Base-by-base conservation (phyloP, 352 stramenopile genomes). In the Phytophthora niederhauseri region DNA sequence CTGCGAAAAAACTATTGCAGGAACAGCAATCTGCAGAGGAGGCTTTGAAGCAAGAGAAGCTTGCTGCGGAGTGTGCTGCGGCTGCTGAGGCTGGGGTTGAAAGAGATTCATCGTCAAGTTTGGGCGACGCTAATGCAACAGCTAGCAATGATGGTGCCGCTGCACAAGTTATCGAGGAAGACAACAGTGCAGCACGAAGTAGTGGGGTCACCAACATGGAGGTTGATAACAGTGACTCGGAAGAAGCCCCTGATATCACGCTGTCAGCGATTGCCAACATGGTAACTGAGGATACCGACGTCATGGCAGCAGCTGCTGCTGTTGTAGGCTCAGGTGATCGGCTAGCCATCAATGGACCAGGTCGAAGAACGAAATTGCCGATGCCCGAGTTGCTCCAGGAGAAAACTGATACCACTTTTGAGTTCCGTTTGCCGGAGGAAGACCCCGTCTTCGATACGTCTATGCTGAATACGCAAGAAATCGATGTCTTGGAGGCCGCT, bases 221-320 rank as follows among this genome's bases (percentile, higher is more conserved):
- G 43, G 76, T 95, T 14, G 87, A 95, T 56, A 90, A 87, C 56
- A 95, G 87, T 60, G 87, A 95, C 45, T 84, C 78, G 6, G 87
- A 95, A 51, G 87, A 94, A 12, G 77, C 84, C 43, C 73, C 85
- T 0, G 86, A 91, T 66, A 89, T 96, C 51, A 93, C 85, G 17
- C 70, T 94, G 11, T 93, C 85, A 6, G 85, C 85, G 15, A 94
- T 94, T 57, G 88, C 88, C n/a, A 90, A 94, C 61, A 96, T 96
- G 87, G 87, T 92, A 26, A 87, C 75, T 15, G 88, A 94, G 66
- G 88, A 96, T 70, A 92, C 71, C 26, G 85, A 92, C 54, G 84
- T 91, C 7, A 78, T 87, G n/a, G 59, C 80, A 48, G 76, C 78
- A 9, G 75, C 80, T 30, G 73, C 81, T 57, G 77, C 85, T 52